Evolutionary conservation across 2,329 filamentous ascomycete genomes (phyloP).

Genomic region (Colletotrichum godetiae): DNA sequence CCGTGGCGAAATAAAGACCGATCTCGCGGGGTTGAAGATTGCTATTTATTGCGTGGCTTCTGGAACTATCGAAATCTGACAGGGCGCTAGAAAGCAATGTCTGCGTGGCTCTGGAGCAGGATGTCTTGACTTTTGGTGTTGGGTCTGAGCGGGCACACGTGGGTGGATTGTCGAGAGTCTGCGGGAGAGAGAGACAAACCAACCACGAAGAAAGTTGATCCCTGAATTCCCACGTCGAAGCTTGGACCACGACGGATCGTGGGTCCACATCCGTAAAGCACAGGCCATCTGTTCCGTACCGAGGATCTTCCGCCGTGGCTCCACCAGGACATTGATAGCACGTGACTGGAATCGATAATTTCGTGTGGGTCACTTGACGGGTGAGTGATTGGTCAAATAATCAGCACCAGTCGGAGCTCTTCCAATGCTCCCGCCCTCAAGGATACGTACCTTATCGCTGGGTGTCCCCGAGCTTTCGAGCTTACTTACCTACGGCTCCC

Average conservation of each 20-base stretch:
- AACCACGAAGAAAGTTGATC: slow-evolving; percentile 2
- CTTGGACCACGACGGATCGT: slow-evolving; percentile 6
- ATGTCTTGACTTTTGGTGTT: not conserved
- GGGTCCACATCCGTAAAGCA: not conserved
- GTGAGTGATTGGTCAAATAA: not conserved
- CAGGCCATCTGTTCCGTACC: not conserved
- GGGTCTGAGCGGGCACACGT: slow-evolving; percentile 9
- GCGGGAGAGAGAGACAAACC: not conserved
- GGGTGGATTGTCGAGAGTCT: not conserved
- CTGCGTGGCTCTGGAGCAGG: not conserved
- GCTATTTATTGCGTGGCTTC: not conserved
- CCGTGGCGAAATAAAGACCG: not conserved
- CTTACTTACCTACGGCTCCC: not conserved
- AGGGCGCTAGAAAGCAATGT: slow-evolving; percentile 1
- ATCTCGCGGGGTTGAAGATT: not conserved
- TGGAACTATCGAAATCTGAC: slow-evolving; percentile 11
- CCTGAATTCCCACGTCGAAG: not conserved
- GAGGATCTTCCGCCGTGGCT: slow-evolving; percentile 14
- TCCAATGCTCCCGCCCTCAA: not conserved
- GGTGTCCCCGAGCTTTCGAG: not conserved
- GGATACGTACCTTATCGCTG: not conserved
- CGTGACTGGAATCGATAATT: not conserved
- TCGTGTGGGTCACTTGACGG: not conserved
- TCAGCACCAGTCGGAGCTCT: not conserved
- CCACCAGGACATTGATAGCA: too few relatives aligned